phyloP scores from a whole-genome alignment of 2,329 filamentous ascomycete species.

The Dryadomyces quercus-mongolicae region DNA sequence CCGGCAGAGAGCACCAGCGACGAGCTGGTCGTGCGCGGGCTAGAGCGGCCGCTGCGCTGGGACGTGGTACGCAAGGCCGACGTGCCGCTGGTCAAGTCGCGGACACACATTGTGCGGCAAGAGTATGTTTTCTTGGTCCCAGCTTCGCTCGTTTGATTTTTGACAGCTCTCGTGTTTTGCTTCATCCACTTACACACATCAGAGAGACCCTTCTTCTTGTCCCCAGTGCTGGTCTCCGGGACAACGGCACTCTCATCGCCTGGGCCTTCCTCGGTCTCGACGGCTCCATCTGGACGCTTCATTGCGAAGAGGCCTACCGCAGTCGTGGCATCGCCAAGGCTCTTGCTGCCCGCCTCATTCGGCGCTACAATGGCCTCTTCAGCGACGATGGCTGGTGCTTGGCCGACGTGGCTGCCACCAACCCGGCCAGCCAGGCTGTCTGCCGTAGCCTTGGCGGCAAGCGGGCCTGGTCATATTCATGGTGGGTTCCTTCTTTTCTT shows the following conservation, averaged over 20 bases:
- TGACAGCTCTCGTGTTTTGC: neutral
- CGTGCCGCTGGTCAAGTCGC: constrained; percentile 38
- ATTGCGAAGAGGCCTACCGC: constrained; percentile 49
- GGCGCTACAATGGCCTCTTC: constrained; percentile 32
- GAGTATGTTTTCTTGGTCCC: constrained; percentile 29
- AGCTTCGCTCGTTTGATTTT: no score
- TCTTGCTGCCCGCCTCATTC: constrained; percentile 45
- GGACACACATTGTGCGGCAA: constrained; percentile 44
- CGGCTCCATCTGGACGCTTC: constrained; percentile 46
- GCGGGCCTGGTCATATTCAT: constrained; percentile 43
- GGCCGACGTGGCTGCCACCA: constrained; percentile 52
- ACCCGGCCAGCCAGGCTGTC: constrained; percentile 47
- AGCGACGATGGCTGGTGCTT: constrained; percentile 38
- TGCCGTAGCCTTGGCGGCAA: constrained; percentile 49
- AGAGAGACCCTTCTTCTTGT: constrained; percentile 28
- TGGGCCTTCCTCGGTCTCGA: constrained; percentile 55
- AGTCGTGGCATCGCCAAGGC: constrained; percentile 51
- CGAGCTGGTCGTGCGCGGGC: constrained; percentile 14
- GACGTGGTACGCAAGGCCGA: constrained; percentile 37
- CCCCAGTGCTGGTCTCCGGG: constrained; percentile 34
- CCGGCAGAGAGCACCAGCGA: constrained; percentile 16
- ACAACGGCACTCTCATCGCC: constrained; percentile 36
- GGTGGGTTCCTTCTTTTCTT: constrained; percentile 29
- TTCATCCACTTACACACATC: constrained; percentile 14
- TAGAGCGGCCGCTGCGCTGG: constrained; percentile 36